phyloP scores from a whole-genome alignment of 805 yeast species.

The Candida ficus region DNA sequence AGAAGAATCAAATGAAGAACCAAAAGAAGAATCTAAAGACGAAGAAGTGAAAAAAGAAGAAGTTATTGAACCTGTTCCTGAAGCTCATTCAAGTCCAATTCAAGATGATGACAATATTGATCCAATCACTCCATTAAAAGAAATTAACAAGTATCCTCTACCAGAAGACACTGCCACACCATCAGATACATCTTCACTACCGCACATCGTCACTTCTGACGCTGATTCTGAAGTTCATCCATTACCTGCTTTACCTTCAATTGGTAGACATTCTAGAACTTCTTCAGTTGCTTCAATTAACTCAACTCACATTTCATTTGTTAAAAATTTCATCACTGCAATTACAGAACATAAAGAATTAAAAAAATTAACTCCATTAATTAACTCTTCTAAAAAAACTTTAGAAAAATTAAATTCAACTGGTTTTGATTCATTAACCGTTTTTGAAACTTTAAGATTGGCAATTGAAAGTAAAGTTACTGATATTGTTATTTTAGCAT shows the following conservation, averaged over 20 bases:
- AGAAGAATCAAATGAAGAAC: neutral
- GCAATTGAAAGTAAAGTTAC: constrained; percentile 65
- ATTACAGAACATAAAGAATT: constrained; percentile 59
- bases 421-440: constrained; percentile 41
- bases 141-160: neutral
- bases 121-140: neutral
- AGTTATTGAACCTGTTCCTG: constrained; percentile 8
- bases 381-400: constrained; percentile 28
- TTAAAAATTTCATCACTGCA: constrained; percentile 53
- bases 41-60: constrained; percentile 8
- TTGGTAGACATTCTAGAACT: constrained; percentile 18
- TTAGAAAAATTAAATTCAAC: constrained; percentile 22
- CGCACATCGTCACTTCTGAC: constrained; percentile 4
- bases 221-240: constrained; percentile 4
- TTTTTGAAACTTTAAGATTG: constrained; percentile 74
- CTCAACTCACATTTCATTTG: constrained; percentile 32
- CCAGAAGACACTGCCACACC: constrained; percentile 4
- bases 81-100: neutral
- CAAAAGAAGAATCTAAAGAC: no score
- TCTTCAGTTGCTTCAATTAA: constrained; percentile 22
- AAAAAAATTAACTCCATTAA: constrained; percentile 37
- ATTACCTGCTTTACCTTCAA: constrained; percentile 4
- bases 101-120: neutral
- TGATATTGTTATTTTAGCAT: constrained; percentile 65
- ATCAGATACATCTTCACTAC: neutral